Evolutionary conservation across 306 rosid species (phyloP), one percentile per base, ranked within the genome.

Genomic region (Lithocarpus polystachyus): DNA sequence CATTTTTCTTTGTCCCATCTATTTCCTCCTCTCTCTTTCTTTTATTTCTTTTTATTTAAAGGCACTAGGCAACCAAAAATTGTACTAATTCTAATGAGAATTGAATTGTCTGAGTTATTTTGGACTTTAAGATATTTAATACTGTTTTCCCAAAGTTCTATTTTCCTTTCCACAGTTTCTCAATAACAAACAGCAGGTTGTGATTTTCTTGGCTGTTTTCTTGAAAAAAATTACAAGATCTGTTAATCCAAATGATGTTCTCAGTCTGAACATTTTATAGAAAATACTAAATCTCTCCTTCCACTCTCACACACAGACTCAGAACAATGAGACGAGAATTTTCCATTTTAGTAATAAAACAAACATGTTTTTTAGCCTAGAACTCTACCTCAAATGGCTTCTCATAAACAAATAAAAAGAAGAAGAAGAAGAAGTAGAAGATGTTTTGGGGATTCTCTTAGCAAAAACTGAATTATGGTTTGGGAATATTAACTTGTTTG

Each of bases 171-270:
- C 19, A 4, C 5, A 54, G 22, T 54, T 54, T 54, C 24, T 55
- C 23, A 17, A 55, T 7, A 18, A 19, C 60, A 55, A 55, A 55
- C 22, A 2, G 6, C 12, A 56, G 13, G 4, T n/a, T 6, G 22
- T 11, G 5, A 57, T n/a, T 7, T 57, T 20, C 29, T 57, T 57
- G 26, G 59, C 8, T 22, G n/a, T 40, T 14, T 12, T 78, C 43
- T 60, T 31, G 28, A 71, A 22, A 72, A 65, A 51, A 28, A 28
- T 28, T 53, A 35, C 79, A 51, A 71, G 87, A 83, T 86, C 82
- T 81, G 80, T 77, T 19, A 48, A 1, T 54, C 6, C 9, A 26
- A 40, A 24, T 28, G 29, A 28, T 28, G 3, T 28, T 28, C 29
- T 28, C 29, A 28, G 29, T 28, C 29, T 28, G 29, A 28, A 28